Evolutionary conservation across 768 basidiomycete species (phyloP).

Genomic region (Leccinellum rugosiceps): DNA sequence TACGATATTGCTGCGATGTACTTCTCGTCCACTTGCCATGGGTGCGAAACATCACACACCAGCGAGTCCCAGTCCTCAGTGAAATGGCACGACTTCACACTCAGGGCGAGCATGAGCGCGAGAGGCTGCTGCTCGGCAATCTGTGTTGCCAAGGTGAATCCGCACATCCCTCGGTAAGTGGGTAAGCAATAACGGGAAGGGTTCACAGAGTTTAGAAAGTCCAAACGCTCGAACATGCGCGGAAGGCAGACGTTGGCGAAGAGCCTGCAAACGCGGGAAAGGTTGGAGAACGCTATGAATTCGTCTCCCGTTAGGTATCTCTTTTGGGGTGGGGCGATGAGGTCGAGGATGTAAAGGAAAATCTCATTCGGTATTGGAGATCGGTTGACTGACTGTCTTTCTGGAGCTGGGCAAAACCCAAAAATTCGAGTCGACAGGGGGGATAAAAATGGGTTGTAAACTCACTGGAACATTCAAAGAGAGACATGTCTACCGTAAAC

Average conservation of each 20-base stretch:
- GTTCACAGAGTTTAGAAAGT: too few relatives aligned
- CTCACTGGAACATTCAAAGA: not conserved
- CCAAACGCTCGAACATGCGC: not conserved
- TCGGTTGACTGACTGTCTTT: not conserved
- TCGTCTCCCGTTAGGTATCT: not conserved
- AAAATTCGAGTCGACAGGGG: not conserved
- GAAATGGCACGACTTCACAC: too few relatives aligned
- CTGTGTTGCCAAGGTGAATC: too few relatives aligned
- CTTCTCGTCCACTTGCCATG: not conserved
- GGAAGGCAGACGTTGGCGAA: not conserved
- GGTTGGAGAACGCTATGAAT: not conserved
- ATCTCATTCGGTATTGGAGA: not conserved
- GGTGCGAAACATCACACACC: too few relatives aligned
- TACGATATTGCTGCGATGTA: not conserved
- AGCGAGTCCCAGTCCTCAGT: too few relatives aligned
- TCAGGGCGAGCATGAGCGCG: too few relatives aligned
- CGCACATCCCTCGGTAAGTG: too few relatives aligned
- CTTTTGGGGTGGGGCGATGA: not conserved
- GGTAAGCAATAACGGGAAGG: too few relatives aligned
- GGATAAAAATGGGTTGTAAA: not conserved
- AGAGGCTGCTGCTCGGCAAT: too few relatives aligned
- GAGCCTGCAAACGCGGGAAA: not conserved
- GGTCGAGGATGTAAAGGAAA: not conserved
- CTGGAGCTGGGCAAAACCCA: not conserved
- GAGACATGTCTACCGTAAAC: too few relatives aligned